These are phyloP conservation scores for Phytophthora tubulina DNA, from an alignment of 352 stramenopile species.

Conservation along the genomic window DNA sequence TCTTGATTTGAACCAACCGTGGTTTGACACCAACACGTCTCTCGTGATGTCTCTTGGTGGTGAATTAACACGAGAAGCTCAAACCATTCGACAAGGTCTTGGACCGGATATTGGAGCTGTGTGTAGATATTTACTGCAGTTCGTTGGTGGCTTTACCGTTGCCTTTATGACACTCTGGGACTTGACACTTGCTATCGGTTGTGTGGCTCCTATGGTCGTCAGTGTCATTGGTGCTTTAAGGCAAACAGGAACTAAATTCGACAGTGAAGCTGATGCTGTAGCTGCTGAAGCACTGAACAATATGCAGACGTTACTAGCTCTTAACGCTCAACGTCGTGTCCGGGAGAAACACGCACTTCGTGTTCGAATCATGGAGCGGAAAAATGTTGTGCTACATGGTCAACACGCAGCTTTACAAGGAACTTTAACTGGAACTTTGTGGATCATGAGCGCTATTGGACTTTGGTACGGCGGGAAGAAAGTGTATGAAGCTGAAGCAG, in stretches of 20 bases:
- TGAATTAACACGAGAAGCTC: conserved; percentile 29
- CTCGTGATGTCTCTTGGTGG: conserved; percentile 1
- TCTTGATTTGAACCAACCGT: conserved; percentile 29
- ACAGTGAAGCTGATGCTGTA: conserved; percentile 31
- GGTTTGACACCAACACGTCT: conserved; percentile 27
- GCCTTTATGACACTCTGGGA: conserved; percentile 37
- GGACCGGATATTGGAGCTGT: conserved; percentile 24
- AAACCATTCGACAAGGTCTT: conserved; percentile 33
- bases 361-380: conserved; percentile 25
- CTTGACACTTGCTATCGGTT: conserved; percentile 32
- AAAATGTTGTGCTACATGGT: conserved; percentile 13
- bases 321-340: conserved; percentile 41
- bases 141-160: conserved; percentile 22
- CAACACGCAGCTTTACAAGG: conserved; percentile 23
- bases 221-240: neutral
- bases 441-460: conserved; percentile 39
- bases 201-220: conserved; percentile 19
- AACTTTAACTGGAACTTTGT: conserved; percentile 29
- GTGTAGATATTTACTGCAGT: conserved; percentile 30
- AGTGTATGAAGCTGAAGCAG: conserved; percentile 34
- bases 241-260: neutral
- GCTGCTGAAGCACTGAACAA: conserved; percentile 38
- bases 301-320: conserved; percentile 39
- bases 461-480: conserved; percentile 41
- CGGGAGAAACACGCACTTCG: conserved; percentile 36